Evolutionary conservation across 1,284 basidiomycete species (phyloP).

Genomic region (Xanthoconium separans): DNA sequence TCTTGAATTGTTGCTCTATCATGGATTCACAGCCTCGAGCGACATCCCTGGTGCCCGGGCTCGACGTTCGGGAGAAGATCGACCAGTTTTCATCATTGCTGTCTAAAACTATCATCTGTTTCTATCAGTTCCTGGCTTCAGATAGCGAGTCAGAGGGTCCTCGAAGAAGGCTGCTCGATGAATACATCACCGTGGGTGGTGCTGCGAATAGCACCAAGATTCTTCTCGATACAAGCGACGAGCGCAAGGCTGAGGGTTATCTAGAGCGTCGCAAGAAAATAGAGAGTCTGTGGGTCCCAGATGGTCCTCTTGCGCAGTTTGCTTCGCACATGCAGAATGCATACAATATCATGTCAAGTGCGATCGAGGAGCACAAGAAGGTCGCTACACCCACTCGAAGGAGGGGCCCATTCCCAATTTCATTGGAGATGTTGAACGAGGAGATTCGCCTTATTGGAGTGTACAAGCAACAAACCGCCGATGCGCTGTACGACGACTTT

Average conservation of each 20-base stretch:
- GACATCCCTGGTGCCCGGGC: slow-evolving; percentile 4
- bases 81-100: slow-evolving; percentile 23
- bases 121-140: slow-evolving; percentile 30
- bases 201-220: slow-evolving; percentile 27
- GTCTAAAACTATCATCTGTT: slow-evolving; percentile 29
- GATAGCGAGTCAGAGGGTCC: slow-evolving; percentile 25
- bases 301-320: slow-evolving; percentile 19
- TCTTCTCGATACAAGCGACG: slow-evolving; percentile 24
- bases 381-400: slow-evolving; percentile 8
- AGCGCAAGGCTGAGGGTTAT: slow-evolving; percentile 26
- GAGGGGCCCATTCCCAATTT: slow-evolving; percentile 24
- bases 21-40: slow-evolving; percentile 17
- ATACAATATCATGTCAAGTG: slow-evolving; percentile 19
- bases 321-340: slow-evolving; percentile 23
- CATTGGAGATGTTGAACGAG: slow-evolving; percentile 23
- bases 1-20: neutral
- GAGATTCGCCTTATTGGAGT: slow-evolving; percentile 23
- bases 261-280: slow-evolving; percentile 23
- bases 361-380: slow-evolving; percentile 24
- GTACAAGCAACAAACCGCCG: slow-evolving; percentile 20
- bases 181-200: slow-evolving; percentile 31
- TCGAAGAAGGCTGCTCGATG: slow-evolving; percentile 25
- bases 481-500: slow-evolving; percentile 22
- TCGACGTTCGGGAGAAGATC: slow-evolving; percentile 25
- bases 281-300: slow-evolving; percentile 17